Evolutionary conservation across 2,329 filamentous ascomycete genomes (phyloP), one percentile per base, ranked within the genome.

Genomic region (Chaetoscypha palmicola): DNA sequence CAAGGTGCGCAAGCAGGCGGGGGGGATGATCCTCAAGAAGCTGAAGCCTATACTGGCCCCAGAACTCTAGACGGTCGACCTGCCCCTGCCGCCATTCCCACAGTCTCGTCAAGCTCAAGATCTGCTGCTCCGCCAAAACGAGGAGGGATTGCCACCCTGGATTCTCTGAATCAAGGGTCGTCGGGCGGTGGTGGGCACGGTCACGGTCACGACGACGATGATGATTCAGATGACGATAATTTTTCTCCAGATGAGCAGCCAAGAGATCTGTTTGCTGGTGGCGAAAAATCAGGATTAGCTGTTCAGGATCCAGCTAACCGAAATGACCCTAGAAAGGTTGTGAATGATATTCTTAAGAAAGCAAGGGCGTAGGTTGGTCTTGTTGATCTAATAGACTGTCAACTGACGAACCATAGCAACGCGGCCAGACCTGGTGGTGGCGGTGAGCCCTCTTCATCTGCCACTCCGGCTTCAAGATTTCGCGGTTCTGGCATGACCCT

Each of bases 251-350:
- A 81, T 21, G 70, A 76, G 26, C 73, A 79, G 50, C 71, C 72
- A 5, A 69, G 79, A 49, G 85, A 92, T 58, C 68, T 90, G 50
- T 92, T 90, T 63, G 83, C 87, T 16, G 87, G 87, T 40, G 87
- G 87, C 24, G 87, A 91, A 66, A 92, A 92, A 72, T 91, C 86
- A 22, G 81, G 77, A 0, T 64, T 84, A 35, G 81, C 80, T 17
- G 76, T 84, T 19, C 79, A 83, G 57, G 80, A 83, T 54, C 80
- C 80, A 1, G 44, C 45, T 59, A 62, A 70, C 39, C 64, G 64
- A 33, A 66, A 72, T 2, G 73, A 75, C 31, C 67, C 75, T 0
- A 68, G 69, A 56, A 74, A 71, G 52, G 67, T 83, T 45, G 74
- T 83, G 52, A 74, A 72, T 43, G 78, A 83, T 49, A 79, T 84